Base-by-base conservation (phyloP, 805 yeast genomes). In the Aciculoconidium aculeatum region DNA sequence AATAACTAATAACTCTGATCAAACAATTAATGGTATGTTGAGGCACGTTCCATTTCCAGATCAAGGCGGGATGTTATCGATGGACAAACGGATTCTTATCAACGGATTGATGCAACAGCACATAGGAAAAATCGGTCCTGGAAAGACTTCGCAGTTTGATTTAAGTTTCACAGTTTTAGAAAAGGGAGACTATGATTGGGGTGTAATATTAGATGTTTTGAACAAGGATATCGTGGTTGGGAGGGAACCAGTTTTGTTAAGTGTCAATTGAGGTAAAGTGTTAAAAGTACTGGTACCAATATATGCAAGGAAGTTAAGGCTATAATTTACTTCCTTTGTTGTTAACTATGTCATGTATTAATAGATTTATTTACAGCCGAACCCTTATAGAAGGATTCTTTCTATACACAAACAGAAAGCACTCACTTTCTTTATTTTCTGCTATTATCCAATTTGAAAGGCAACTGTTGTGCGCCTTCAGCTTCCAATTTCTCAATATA, bases 171-270 rank as follows among this genome's bases (percentile, higher is more conserved):
- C 79, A 11, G 71, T 85, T 4, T 57, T 88, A 21, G 88, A 82
- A 31, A 67, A 67, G 25, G 97, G 96, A 2, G 79, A 74, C 27
- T 87, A 79, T 48, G 92, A 84, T 49, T 79, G 95, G 80, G 85
- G 88, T 1, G 34, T 55, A 6, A 36, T 62, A 1, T 43, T 64
- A 24, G 68, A 64, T 24, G 36, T 42, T 0, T 21, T 47, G 10
- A 38, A 40, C 29, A 44, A 40, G 13, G 37, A 44, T 9, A 36
- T 22, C 17, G 36, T 46, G 1, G 44, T 48, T 11, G 46, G 52
- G 13, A 39, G 60, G 30, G 62, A 59, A 21, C 61, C 68, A 2
- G 40, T 58, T n/a, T n/a, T n/a, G 20, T 18, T 23, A 11, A 10
- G 24, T 11, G 14, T 23, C 11, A 7, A 23, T 13, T 8, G 25